These are phyloP conservation scores for Penstemon newberryi DNA, from an alignment of 257 asterid genomes.

Conservation along the genomic window DNA sequence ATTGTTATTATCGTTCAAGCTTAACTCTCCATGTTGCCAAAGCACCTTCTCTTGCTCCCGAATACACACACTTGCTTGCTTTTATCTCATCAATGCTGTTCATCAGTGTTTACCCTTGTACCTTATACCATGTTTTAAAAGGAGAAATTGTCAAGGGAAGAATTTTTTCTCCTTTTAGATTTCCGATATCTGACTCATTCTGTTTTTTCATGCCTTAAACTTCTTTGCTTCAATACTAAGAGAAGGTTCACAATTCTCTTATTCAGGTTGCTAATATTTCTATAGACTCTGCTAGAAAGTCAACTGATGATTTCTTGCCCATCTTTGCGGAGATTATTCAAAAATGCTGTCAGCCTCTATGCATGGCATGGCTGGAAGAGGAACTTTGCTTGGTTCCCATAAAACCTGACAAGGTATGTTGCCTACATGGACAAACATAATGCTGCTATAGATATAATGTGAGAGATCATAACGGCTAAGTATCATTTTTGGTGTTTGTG, in stretches of 20 bases:
- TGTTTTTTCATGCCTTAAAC: constrained; percentile 7
- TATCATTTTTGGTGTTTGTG: constrained; percentile 20
- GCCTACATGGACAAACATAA: constrained; percentile 11
- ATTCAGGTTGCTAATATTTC: constrained; percentile 71
- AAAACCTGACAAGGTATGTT: constrained; percentile 63
- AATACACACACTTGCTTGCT: background rate
- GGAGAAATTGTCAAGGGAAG: background rate
- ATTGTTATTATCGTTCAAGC: background rate
- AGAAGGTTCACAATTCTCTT: constrained; percentile 22
- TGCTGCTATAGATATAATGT: constrained; percentile 11
- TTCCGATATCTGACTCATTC: background rate
- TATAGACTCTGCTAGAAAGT: constrained; percentile 34
- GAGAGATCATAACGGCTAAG: constrained; percentile 12
- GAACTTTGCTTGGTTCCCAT: constrained; percentile 57
- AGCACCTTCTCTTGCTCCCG: background rate
- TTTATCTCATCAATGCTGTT: background rate
- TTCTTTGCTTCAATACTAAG: background rate
- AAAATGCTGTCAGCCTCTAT: constrained; percentile 68
- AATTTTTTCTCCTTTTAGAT: background rate
- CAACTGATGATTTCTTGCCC: constrained; percentile 40
- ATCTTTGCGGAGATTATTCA: constrained; percentile 53
- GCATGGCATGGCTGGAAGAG: constrained; percentile 89
- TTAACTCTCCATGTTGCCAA: background rate
- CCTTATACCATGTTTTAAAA: constrained; percentile 6
- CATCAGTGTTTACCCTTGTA: constrained; percentile 1